Base-by-base conservation (phyloP, 106 monocot species). In the Triglochin maritima region DNA sequence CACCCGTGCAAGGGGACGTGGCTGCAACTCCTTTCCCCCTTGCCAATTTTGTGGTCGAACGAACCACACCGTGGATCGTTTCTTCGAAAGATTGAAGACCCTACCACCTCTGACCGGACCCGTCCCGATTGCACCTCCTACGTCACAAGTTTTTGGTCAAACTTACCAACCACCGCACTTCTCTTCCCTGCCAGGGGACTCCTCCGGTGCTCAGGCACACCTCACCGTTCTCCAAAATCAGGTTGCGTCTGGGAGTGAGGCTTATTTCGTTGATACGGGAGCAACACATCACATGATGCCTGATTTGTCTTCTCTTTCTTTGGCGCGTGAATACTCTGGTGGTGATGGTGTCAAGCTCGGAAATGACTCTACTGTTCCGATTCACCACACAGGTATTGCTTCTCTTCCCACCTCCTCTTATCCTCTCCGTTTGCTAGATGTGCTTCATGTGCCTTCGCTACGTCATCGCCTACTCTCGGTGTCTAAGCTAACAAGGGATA, bases 281-380 rank as follows among this genome's bases (percentile, higher is more conserved):
- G 59, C 70, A 12, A 70, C 59, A 5, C 70, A 59, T 49, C 70
- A 70, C 44, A 9, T 57, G 44, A 56, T 50, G 4, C 54, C 56
- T 0, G 46, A 69, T 46, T 2, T 69, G 12, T 7, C 42, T 4
- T 44, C 50, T 17, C 10, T 69, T 12, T 12, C 52, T 3, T 1
- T 42, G 11, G 4, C 10, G 8, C 2, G 1, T 0, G 6, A 29
- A 4, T 69, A 69, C 17, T 14, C 8, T 55, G 57, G 69, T 9
- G 4, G 3, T 4, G 41, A 55, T 45, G 41, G 12, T 9, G 43
- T 71, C 9, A 9, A 3, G 7, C 1, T 2, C 6, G 62, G 12
- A 5, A 45, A 62, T 12, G 12, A 4, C 12, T 62, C 29, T 29
- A 29, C 29, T 29, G 29, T 29, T 29, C 29, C 1, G 29, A 29